Evolutionary conservation across 257 asterid genomes (phyloP).

Genomic region (Voacanga thouarsii): DNA sequence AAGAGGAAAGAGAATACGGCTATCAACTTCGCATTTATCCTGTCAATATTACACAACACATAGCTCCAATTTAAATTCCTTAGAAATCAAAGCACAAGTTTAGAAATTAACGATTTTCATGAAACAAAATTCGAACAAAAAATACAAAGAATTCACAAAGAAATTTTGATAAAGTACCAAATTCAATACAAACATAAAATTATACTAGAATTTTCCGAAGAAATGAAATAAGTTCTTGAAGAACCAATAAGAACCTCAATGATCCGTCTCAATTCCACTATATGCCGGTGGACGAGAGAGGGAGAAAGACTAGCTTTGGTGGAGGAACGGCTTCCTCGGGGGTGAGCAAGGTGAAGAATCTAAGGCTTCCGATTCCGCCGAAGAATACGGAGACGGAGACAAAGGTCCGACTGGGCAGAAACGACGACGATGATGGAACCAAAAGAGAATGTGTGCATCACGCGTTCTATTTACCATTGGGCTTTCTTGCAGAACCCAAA

Average conservation of each 20-base stretch:
- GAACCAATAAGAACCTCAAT: neutral
- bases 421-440: too few species aligned
- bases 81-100: neutral
- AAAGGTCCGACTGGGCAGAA: neutral
- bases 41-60: neutral
- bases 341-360: neutral
- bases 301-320: too few species aligned
- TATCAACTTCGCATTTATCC: neutral
- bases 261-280: neutral
- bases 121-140: neutral
- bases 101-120: neutral
- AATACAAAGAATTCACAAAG: neutral
- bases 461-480: neutral
- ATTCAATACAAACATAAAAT: neutral
- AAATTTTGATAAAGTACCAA: neutral
- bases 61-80: neutral
- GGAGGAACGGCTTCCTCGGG: neutral
- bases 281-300: too few species aligned
- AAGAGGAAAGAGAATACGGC: neutral
- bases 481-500: neutral
- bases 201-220: neutral
- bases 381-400: neutral
- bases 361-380: neutral
- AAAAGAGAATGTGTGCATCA: neutral
- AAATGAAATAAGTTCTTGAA: neutral